phyloP scores from a whole-genome alignment of 2,329 filamentous ascomycete genomes.

The Thyridium curvatum region DNA sequence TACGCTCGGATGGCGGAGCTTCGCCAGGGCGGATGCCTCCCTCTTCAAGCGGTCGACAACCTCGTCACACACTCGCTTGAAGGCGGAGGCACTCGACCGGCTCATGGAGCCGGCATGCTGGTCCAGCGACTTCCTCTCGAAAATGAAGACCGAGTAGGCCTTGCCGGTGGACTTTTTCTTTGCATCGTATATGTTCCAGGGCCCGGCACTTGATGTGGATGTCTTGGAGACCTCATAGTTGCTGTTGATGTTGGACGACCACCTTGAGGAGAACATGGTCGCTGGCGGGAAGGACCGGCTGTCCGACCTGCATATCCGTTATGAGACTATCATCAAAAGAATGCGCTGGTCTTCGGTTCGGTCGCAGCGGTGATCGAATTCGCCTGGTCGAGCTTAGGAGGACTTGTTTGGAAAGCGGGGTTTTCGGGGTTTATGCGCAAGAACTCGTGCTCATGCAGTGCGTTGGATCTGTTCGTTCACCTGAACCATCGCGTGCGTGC shows the following conservation, averaged over 20 bases:
- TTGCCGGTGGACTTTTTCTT: conserved; percentile 95
- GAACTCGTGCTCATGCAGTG: too few relatives aligned
- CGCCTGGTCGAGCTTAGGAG: too few relatives aligned
- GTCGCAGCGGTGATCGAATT: too few relatives aligned
- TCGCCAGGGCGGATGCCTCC: conserved; percentile 82
- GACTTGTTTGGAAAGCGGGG: too few relatives aligned
- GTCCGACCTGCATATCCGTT: too few relatives aligned
- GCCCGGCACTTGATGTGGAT: conserved; percentile 74
- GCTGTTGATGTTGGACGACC: conserved; percentile 83
- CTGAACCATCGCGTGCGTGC: too few relatives aligned
- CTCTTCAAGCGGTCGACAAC: conserved; percentile 86
- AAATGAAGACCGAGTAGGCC: conserved; percentile 85
- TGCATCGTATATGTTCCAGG: conserved; percentile 96
- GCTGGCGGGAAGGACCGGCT: conserved; percentile 7
- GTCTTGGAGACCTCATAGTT: conserved; percentile 81
- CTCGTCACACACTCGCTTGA: conserved; percentile 81
- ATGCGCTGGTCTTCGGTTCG: too few relatives aligned
- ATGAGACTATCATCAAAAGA: too few relatives aligned
- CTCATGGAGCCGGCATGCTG: conserved; percentile 50
- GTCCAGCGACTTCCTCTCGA: conserved; percentile 84
- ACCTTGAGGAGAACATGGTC: conserved; percentile 84
- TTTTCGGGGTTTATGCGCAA: too few relatives aligned
- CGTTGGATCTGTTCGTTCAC: too few relatives aligned
- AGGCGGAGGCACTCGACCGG: conserved; percentile 56
- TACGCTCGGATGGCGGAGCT: conserved; percentile 84